Evolutionary conservation across 148 eudicot genomes (phyloP).

Genomic region (Camellia lanceoleosa): DNA sequence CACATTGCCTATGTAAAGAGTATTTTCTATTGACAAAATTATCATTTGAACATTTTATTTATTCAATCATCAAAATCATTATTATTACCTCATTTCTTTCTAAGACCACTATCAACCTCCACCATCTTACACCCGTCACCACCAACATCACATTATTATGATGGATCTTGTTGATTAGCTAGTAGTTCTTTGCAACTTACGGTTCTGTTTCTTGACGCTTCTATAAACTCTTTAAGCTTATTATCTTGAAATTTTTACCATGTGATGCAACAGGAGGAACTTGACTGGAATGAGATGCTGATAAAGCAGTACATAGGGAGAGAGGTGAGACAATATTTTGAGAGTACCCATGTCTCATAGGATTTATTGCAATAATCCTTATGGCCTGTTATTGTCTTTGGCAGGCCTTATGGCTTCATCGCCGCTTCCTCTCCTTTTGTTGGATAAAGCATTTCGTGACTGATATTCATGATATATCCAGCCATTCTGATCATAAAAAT

Average conservation of each 20-base stretch:
- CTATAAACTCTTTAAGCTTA: background rate
- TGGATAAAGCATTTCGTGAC: conserved; percentile 54
- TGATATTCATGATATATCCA: conserved; percentile 17
- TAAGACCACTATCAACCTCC: background rate
- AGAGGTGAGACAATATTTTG: conserved; percentile 49
- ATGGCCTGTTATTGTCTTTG: conserved; percentile 7
- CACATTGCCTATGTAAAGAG: background rate
- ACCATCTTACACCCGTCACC: background rate
- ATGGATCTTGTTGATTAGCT: background rate
- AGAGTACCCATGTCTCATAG: background rate
- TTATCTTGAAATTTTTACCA: background rate
- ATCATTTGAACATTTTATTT: background rate
- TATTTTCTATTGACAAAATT: background rate
- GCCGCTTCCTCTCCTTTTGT: conserved; percentile 64
- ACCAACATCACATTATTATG: no score
- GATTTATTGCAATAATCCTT: background rate
- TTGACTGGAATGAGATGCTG: conserved; percentile 66
- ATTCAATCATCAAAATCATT: background rate
- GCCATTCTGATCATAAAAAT: conserved; percentile 8
- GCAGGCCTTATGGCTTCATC: conserved; percentile 93
- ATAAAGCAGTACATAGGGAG: conserved; percentile 72
- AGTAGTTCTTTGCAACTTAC: background rate
- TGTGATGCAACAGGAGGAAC: conserved; percentile 61
- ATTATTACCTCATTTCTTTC: background rate
- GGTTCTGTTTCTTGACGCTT: background rate